Evolutionary conservation across 2,329 filamentous ascomycete genomes (phyloP), one percentile per base, ranked within the genome.

Genomic region (Ramularia collo-cygni): DNA sequence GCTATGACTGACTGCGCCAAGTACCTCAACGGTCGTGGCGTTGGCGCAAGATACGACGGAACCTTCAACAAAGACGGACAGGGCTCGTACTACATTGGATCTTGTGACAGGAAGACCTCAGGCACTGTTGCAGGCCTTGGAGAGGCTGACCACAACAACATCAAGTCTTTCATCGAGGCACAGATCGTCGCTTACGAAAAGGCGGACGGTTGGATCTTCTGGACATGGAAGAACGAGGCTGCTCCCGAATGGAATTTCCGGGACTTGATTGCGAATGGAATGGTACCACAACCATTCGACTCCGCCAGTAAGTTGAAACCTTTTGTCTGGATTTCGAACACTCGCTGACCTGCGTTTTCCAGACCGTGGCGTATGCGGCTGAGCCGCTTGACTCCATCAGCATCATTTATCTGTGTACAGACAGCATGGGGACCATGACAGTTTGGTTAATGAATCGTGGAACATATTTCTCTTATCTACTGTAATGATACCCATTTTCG

Each of bases 1-100:
- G 80, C 79, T 10, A 73, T 82, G 69, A 83, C 80, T 2, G 75
- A 78, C 54, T 75, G 74, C 50, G 71, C 74, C 8, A 59, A 59
- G 21, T 66, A 63, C 29, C 63, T 72, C 35, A 72, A 72, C 43
- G 68, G 80, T 28, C 73, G 72, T 42, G 72, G 72, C 2, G 61
- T 75, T 30, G 79, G 78, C 9, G 70, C 78, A 7, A 70, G 81
- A 26, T 79, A 76, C 56, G 74, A 78, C 41, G 78, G 77, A 10
- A 70, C 69, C 2, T 75, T 68, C 48, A 51, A 55, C 43, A 40
- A 51, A 27, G 48, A 57, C 31, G 54, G 56, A 36, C 48, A 57
- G 24, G 60, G 60, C 14, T 61, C 61, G 1, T 54, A 53, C 13
- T 62, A 63, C 50, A 60, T 65, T 26, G 68, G 68, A 34, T 59